Evolutionary conservation across 495 filamentous ascomycete genomes (phyloP).

Genomic region (Neurospora terricola): DNA sequence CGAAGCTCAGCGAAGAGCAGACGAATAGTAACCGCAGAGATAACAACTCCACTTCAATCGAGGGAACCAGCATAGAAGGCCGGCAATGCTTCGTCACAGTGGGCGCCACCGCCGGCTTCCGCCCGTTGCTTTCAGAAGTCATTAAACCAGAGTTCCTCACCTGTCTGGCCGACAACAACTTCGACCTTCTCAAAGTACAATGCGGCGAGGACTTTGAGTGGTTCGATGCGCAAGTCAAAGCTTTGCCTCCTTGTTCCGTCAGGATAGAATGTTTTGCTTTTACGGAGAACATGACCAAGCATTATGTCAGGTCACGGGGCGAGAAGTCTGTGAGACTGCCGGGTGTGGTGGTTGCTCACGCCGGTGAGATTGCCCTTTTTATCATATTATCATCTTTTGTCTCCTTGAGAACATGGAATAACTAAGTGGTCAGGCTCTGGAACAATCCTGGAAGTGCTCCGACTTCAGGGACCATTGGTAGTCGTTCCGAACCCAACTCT

Average conservation of each 20-base stretch:
- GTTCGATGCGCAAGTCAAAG: constrained; percentile 14
- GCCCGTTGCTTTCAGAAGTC: constrained; percentile 55
- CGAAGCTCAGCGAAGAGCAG: neutral
- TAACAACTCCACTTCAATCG: neutral
- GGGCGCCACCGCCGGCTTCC: constrained; percentile 83
- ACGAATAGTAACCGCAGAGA: neutral
- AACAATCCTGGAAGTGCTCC: constrained; percentile 73
- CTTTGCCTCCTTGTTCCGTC: constrained; percentile 21
- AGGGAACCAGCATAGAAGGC: neutral
- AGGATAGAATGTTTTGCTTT: constrained; percentile 56
- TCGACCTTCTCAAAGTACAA: constrained; percentile 62
- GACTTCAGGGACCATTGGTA: constrained; percentile 55
- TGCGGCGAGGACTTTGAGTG: constrained; percentile 50
- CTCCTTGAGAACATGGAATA: neutral
- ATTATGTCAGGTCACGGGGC: constrained; percentile 40
- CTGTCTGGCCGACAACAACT: constrained; percentile 42
- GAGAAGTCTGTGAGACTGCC: constrained; percentile 20
- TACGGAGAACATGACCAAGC: constrained; percentile 39
- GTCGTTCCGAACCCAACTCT: constrained; percentile 79
- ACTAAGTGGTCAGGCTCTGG: constrained; percentile 56
- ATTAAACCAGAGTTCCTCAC: constrained; percentile 50
- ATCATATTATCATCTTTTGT: neutral
- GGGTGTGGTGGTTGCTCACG: constrained; percentile 79
- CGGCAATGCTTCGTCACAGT: constrained; percentile 62
- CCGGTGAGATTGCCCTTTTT: constrained; percentile 46